These are phyloP conservation scores for Eimeria sp. DNA, from an alignment of 169 alveolate species.

Conservation along the genomic window DNA sequence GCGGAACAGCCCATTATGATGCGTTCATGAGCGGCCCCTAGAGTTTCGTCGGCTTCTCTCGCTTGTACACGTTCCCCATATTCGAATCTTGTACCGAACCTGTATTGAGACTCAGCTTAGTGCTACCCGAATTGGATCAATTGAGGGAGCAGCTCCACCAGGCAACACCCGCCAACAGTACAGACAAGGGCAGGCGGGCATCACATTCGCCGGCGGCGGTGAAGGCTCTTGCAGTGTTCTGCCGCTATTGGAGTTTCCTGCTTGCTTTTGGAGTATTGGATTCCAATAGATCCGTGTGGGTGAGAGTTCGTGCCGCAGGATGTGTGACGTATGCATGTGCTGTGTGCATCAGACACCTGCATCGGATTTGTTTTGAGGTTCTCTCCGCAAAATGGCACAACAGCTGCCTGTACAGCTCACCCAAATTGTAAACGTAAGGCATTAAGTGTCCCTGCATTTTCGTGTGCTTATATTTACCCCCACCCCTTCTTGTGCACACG, in stretches of 20 bases:
- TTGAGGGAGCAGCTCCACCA: not conserved
- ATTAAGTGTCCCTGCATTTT: not conserved
- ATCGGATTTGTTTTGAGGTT: slow-evolving; percentile 13
- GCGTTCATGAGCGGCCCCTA: not conserved
- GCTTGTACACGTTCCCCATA: not conserved
- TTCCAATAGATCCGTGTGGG: not conserved
- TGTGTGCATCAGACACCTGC: not conserved
- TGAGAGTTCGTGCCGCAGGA: not conserved
- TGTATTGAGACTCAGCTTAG: not conserved
- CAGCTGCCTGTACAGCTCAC: slow-evolving; percentile 83
- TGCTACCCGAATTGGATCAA: not conserved
- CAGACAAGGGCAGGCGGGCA: not conserved
- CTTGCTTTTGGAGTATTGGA: not conserved
- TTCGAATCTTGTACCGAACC: not conserved
- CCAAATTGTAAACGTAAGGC: slow-evolving; percentile 82
- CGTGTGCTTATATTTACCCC: not conserved
- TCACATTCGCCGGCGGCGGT: not conserved
- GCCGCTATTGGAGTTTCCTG: not conserved
- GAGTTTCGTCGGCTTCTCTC: not conserved
- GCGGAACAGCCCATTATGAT: not conserved
- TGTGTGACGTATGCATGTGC: not conserved
- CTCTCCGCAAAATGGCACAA: slow-evolving; percentile 78
- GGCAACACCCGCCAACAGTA: not conserved
- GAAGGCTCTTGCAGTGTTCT: not conserved
- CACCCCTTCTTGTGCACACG: not conserved